Percentiles rank a stretch among this genome's conserved stretches.
phyloP scores from a whole-genome alignment of 164 flowering plant genomes.

The grape (Vitis vinifera) region DNA sequence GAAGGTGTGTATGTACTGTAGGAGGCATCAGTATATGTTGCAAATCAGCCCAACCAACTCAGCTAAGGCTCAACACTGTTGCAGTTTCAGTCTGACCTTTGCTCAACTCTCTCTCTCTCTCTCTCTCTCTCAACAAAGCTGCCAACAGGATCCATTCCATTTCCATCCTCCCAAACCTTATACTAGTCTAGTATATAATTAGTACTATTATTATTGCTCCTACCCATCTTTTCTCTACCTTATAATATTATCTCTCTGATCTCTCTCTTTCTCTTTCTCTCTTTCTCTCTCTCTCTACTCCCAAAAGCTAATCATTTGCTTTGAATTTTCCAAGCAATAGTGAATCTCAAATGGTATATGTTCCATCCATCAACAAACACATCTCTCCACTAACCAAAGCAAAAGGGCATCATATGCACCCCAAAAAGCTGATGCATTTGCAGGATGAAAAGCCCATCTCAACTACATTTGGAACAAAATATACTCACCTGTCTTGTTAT shows the following conservation, averaged over 20 bases:
- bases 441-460: constrained; percentile 19
- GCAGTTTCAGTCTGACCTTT: constrained; percentile 7
- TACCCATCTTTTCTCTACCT: not conserved
- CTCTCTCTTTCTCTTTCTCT: no score
- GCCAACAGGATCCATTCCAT: constrained; percentile 18
- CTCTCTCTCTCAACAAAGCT: constrained; percentile 18
- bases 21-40: constrained; percentile 24
- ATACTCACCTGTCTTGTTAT: constrained; percentile 14
- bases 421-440: constrained; percentile 38
- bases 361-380: constrained; percentile 40
- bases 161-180: not conserved
- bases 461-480: constrained; percentile 28
- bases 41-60: constrained; percentile 21
- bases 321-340: constrained; percentile 35
- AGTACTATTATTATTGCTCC: not conserved
- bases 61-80: constrained; percentile 22
- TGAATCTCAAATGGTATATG: constrained; percentile 46
- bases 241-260: not conserved
- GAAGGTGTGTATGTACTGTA: constrained; percentile 22
- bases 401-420: constrained; percentile 45
- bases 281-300: constrained; percentile 9
- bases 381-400: constrained; percentile 45
- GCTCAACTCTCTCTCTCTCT: constrained; percentile 4
- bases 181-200: not conserved
- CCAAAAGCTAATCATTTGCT: constrained; percentile 52